A percentile compares a stretch with the other conserved stretches of the same genome.
Evolutionary conservation across 805 yeast species (phyloP).

Genomic region (Candida caryicola): DNA sequence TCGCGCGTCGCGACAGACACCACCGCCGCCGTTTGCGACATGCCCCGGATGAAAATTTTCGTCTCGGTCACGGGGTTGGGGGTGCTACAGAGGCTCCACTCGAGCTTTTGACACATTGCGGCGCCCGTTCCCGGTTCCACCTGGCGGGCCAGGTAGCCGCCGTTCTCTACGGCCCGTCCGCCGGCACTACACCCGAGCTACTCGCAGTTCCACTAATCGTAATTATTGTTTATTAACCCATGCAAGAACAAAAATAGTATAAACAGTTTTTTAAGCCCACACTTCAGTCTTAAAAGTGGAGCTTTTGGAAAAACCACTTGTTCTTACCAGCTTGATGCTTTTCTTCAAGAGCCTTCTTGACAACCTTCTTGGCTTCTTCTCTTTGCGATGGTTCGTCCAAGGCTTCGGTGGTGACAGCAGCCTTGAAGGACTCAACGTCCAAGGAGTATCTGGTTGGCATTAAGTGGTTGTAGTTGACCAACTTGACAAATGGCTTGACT

Average conservation of each 20-base stretch:
- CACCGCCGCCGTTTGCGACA: too few relatives aligned
- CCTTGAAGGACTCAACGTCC: conserved; percentile 94
- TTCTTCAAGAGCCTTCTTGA: conserved; percentile 99
- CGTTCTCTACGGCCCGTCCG: too few relatives aligned
- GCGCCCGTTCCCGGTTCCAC: too few relatives aligned
- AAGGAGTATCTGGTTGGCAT: conserved; percentile 99
- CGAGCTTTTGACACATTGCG: too few relatives aligned
- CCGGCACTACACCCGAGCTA: too few relatives aligned
- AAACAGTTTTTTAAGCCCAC: conserved; percentile 16
- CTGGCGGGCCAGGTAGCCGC: too few relatives aligned
- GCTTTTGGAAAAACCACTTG: conserved; percentile 99
- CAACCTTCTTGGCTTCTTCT: conserved; percentile 98
- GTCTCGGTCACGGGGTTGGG: too few relatives aligned
- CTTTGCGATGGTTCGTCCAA: conserved; percentile 97
- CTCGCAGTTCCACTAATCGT: conserved; percentile 12
- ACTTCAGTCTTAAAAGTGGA: conserved; percentile 64
- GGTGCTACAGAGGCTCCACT: too few relatives aligned
- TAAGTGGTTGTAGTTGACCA: conserved; percentile 98
- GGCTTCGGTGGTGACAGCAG: conserved; percentile 87
- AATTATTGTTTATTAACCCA: conserved; percentile 31
- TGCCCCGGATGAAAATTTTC: too few relatives aligned
- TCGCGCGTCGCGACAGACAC: too few relatives aligned
- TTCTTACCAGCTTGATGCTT: conserved; percentile 99
- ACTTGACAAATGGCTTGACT: conserved; percentile 99
- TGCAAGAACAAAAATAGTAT: conserved; percentile 21